Evolutionary conservation across 257 asterid genomes (phyloP).

Genomic region (Osmanthus fragrans): DNA sequence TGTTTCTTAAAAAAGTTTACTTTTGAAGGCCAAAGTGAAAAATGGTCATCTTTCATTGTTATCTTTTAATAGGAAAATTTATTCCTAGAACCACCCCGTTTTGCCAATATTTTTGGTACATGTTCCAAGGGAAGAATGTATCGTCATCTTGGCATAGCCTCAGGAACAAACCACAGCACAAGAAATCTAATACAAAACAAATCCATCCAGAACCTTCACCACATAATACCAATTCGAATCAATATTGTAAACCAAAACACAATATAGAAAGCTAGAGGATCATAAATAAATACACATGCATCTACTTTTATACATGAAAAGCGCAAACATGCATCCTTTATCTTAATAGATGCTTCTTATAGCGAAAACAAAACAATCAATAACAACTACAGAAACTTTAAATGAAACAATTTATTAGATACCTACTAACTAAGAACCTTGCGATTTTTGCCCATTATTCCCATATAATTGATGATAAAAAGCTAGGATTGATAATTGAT

Average conservation of each 20-base stretch:
- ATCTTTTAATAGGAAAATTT: not conserved
- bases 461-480: no score
- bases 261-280: not conserved
- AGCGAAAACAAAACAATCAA: not conserved
- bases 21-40: no score
- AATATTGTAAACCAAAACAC: not conserved
- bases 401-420: no score
- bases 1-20: no score
- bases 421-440: no score
- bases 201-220: not conserved
- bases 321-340: not conserved
- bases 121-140: slow-evolving; percentile 40
- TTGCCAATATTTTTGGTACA: slow-evolving; percentile 28
- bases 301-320: not conserved
- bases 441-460: no score
- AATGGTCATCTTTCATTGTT: no score
- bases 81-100: no score
- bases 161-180: slow-evolving; percentile 12
- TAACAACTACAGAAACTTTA: not conserved
- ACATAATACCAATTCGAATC: not conserved
- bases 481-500: no score
- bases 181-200: slow-evolving; percentile 15
- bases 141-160: slow-evolving; percentile 42
- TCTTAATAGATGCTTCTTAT: not conserved
- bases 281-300: not conserved